phyloP scores from a whole-genome alignment of 129 eudicot genomes.

The Cynara cardunculus region DNA sequence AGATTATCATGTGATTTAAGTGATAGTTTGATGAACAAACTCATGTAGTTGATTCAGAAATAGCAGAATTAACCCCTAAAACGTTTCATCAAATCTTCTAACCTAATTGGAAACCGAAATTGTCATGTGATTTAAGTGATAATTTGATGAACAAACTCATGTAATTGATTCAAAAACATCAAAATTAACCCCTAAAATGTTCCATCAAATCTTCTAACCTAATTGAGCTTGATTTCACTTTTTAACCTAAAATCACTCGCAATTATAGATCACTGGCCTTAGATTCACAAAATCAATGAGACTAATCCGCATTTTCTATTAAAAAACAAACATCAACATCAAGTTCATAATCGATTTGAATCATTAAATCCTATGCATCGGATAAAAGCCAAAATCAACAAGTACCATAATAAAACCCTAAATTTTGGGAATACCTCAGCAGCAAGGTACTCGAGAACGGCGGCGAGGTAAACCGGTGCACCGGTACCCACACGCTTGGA shows the following conservation, averaged over 20 bases:
- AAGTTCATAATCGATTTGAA: not conserved
- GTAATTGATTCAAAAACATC: not conserved
- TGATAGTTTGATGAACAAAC: no score
- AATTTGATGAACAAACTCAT: not conserved
- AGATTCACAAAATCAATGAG: not conserved
- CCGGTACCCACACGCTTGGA: constrained; percentile 34
- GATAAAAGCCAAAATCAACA: not conserved
- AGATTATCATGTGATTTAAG: not conserved
- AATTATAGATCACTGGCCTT: not conserved
- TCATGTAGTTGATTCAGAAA: not conserved
- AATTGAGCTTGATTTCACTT: not conserved
- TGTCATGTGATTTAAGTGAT: not conserved
- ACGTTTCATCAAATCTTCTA: not conserved
- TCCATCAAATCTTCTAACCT: not conserved
- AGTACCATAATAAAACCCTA: not conserved
- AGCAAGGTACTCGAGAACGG: constrained; percentile 38
- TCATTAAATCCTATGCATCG: not conserved
- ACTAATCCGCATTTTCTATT: not conserved
- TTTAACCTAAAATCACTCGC: not conserved
- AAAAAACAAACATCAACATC: not conserved
- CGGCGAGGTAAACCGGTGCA: constrained; percentile 36
- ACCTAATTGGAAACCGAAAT: not conserved
- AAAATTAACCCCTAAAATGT: not conserved
- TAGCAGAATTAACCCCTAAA: not conserved
- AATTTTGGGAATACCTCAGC: constrained; percentile 33